These are phyloP conservation scores for Penicillium malachiteum DNA, from an alignment of 495 filamentous ascomycete species.

Conservation along the genomic window DNA sequence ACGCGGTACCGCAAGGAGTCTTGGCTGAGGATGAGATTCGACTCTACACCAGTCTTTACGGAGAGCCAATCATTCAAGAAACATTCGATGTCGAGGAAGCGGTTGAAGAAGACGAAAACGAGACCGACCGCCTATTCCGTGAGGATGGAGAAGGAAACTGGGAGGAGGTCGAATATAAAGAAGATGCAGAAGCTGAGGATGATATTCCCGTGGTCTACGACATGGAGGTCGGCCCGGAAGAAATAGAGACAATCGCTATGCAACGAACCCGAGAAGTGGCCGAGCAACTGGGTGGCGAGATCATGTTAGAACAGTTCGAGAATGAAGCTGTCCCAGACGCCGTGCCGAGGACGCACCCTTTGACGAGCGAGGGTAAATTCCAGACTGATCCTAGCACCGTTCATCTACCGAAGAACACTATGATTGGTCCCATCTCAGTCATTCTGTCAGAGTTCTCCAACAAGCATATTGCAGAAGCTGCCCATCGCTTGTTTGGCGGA, in stretches of 20 bases:
- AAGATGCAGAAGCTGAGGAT: constrained; percentile 21
- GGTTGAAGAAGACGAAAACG: constrained; percentile 34
- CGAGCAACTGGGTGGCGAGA: constrained; percentile 47
- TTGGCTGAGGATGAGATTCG: constrained; percentile 67
- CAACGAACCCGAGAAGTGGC: constrained; percentile 45
- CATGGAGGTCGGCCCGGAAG: constrained; percentile 34
- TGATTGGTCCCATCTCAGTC: constrained; percentile 65
- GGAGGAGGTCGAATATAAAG: constrained; percentile 58
- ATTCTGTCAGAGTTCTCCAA: constrained; percentile 65
- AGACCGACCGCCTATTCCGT: constrained; percentile 47
- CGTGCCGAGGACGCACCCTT: constrained; percentile 55
- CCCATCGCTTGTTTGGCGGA: constrained; percentile 72
- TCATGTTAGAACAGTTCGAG: constrained; percentile 47
- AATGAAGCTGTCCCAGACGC: constrained; percentile 50
- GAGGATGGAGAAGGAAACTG: constrained; percentile 58
- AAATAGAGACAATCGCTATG: constrained; percentile 35
- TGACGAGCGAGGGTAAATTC: constrained; percentile 63
- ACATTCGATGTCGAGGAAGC: constrained; percentile 27
- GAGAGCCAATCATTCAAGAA: constrained; percentile 55
- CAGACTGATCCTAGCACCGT: constrained; percentile 69
- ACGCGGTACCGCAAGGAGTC: constrained; percentile 71
- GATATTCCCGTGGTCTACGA: constrained; percentile 38
- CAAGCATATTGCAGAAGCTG: constrained; percentile 69
- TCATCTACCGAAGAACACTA: constrained; percentile 59
- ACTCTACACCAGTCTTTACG: constrained; percentile 81